phyloP scores from a whole-genome alignment of 2,329 filamentous ascomycete genomes.

The Monilinia fructicola region DNA sequence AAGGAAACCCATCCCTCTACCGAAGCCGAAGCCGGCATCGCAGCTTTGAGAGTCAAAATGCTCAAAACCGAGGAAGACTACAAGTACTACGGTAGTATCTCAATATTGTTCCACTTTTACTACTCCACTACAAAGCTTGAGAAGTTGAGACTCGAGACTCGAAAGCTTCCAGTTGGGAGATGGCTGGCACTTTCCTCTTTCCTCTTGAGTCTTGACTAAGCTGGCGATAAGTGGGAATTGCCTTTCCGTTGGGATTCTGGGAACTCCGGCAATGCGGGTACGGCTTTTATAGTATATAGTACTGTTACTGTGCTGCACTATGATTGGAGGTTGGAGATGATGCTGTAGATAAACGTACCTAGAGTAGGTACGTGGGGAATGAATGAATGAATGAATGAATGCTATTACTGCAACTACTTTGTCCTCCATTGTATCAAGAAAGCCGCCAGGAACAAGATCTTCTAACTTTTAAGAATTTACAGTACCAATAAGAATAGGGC shows the following conservation, averaged over 20 bases:
- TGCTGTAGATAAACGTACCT: too few relatives aligned
- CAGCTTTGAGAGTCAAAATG: background rate
- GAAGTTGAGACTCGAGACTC: too few relatives aligned
- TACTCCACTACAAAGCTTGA: conserved; percentile 5
- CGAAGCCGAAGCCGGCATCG: conserved; percentile 11
- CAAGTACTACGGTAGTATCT: too few relatives aligned
- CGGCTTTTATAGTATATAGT: background rate
- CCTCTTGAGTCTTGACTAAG: too few relatives aligned
- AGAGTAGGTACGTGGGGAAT: background rate
- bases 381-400: too few relatives aligned
- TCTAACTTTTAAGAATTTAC: background rate
- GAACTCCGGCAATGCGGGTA: background rate
- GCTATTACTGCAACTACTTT: too few relatives aligned
- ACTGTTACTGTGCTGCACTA: background rate
- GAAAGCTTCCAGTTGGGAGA: conserved; percentile 11
- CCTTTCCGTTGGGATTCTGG: conserved; percentile 18
- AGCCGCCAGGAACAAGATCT: background rate
- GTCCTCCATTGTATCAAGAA: too few relatives aligned
- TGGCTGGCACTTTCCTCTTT: background rate
- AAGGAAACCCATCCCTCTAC: background rate
- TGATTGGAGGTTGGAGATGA: background rate
- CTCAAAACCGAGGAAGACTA: conserved; percentile 1
- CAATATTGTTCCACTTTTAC: conserved; percentile 16
- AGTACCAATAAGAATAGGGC: too few relatives aligned
- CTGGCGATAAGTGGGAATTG: background rate